phyloP scores from a whole-genome alignment of 2,329 filamentous ascomycete species.

The Thelonectria blattea region DNA sequence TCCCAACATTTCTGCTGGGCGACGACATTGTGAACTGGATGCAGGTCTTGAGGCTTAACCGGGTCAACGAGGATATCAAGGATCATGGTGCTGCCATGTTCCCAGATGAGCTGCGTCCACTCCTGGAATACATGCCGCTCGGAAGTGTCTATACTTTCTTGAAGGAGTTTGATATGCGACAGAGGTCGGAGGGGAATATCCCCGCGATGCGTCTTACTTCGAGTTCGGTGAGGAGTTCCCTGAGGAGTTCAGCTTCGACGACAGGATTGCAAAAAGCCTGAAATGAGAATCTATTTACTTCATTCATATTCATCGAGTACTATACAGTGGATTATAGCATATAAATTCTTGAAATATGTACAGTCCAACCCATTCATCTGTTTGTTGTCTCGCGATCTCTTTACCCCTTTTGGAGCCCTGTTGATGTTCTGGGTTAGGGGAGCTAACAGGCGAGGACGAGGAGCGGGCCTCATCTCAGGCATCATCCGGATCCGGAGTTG shows the following conservation, averaged over 20 bases:
- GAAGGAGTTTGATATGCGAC: conserved; percentile 31
- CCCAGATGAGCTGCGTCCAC: conserved; percentile 24
- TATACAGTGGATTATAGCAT: too few species aligned
- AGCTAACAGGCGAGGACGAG: too few species aligned
- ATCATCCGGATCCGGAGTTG: too few species aligned
- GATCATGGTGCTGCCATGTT: conserved; percentile 34
- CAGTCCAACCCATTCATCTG: too few species aligned
- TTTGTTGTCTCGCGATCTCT: too few species aligned
- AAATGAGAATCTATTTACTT: too few species aligned
- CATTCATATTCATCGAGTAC: too few species aligned
- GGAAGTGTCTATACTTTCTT: conserved; percentile 33
- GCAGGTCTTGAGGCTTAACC: conserved; percentile 34
- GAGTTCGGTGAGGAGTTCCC: conserved; percentile 31
- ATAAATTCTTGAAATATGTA: too few species aligned
- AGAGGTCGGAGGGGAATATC: conserved; percentile 18
- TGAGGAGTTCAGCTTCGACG: conserved; percentile 30
- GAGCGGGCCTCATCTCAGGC: too few species aligned
- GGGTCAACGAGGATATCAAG: conserved; percentile 34
- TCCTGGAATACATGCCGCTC: conserved; percentile 32
- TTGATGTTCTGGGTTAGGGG: too few species aligned
- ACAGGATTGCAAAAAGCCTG: conserved; percentile 13
- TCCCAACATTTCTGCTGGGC: conserved; percentile 31
- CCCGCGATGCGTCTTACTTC: conserved; percentile 11
- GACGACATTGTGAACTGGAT: conserved; percentile 36
- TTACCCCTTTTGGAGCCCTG: too few species aligned